Percentiles rank a stretch among this genome's conserved stretches.
These are phyloP conservation scores for Solanum hybrid DNA, from an alignment of 305 asterid species.

Conservation along the genomic window DNA sequence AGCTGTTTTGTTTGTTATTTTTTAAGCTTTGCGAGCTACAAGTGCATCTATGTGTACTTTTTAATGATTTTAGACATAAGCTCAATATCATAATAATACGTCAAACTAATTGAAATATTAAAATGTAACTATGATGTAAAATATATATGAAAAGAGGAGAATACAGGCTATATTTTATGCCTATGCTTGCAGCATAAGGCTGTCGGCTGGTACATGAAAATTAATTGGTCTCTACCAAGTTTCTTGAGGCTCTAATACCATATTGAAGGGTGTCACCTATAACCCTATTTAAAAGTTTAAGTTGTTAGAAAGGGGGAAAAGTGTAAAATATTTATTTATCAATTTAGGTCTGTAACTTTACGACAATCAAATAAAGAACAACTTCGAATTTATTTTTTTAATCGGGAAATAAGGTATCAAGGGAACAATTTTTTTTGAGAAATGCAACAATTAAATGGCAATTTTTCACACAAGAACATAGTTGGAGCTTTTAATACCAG, in stretches of 20 bases:
- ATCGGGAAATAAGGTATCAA: neutral
- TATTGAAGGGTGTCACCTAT: neutral
- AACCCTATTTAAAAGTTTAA: neutral
- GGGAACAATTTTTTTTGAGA: neutral
- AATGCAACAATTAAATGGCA: neutral
- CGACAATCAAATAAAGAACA: neutral
- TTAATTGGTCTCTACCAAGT: neutral
- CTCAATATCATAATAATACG: neutral
- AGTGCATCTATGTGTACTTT: neutral
- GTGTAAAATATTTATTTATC: neutral
- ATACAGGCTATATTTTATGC: neutral
- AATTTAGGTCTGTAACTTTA: neutral
- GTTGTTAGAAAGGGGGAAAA: neutral
- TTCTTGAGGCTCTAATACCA: neutral
- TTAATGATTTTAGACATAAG: neutral
- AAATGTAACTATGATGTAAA: neutral
- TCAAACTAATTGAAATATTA: neutral
- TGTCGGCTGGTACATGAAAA: neutral
- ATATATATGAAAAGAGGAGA: neutral
- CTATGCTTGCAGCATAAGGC: neutral
- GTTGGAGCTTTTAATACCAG: neutral
- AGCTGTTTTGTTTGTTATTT: neutral
- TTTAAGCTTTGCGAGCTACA: neutral
- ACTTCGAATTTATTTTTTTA: neutral
- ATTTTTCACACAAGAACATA: neutral